A percentile compares a stretch with the other conserved stretches of the same genome.
phyloP scores from a whole-genome alignment of 176 grass and related monocot species.

The Puya raimondii region DNA sequence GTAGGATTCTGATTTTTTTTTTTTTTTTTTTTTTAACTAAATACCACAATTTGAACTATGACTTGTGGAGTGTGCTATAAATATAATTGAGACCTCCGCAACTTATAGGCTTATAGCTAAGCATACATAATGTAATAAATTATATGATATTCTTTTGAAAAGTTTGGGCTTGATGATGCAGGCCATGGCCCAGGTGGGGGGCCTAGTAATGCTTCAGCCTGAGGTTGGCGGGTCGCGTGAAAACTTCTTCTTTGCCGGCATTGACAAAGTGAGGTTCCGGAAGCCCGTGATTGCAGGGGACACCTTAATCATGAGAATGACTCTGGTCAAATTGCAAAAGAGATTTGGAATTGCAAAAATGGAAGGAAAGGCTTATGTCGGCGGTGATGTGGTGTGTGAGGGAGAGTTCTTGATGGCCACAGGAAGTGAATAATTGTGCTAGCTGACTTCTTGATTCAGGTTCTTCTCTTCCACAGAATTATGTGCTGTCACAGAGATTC shows the following conservation, averaged over 20 bases:
- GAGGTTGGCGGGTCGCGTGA: slow-evolving; percentile 83
- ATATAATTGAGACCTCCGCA: neutral
- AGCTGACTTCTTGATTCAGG: neutral
- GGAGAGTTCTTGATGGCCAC: slow-evolving; percentile 86
- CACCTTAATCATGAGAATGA: slow-evolving; percentile 97
- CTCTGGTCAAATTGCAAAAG: slow-evolving; percentile 75
- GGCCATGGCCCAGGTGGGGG: slow-evolving; percentile 96
- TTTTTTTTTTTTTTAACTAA: neutral
- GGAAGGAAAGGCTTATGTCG: slow-evolving; percentile 96
- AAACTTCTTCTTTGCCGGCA: slow-evolving; percentile 89
- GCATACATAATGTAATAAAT: neutral
- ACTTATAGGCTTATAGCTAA: neutral
- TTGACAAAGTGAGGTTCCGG: slow-evolving; percentile 86
- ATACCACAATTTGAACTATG: neutral
- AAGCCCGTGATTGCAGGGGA: slow-evolving; percentile 92
- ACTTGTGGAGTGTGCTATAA: too few species aligned
- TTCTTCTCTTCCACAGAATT: neutral
- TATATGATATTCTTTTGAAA: neutral
- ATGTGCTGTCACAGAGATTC: neutral
- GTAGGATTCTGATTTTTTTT: neutral
- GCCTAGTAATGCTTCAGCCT: slow-evolving; percentile 85
- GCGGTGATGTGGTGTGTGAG: slow-evolving; percentile 75
- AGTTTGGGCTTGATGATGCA: slow-evolving; percentile 25
- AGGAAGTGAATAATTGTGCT: slow-evolving; percentile 16
- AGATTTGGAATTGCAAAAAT: slow-evolving; percentile 89